phyloP scores from a whole-genome alignment of 2,329 filamentous ascomycete species.

The Verticillium longisporum region DNA sequence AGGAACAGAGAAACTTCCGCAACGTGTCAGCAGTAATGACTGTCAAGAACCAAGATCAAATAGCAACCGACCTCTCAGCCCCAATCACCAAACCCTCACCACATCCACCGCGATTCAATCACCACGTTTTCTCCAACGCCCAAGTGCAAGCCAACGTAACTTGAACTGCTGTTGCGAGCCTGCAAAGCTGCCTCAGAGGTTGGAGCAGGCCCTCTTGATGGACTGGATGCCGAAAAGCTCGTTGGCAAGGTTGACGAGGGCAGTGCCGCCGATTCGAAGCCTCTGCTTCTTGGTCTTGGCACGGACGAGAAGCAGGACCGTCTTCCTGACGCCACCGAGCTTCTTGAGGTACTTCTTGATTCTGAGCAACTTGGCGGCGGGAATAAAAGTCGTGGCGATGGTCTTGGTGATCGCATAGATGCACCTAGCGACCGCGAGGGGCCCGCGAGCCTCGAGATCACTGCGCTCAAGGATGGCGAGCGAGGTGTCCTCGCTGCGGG shows the following conservation, averaged over 20 bases:
- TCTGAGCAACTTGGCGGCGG: constrained; percentile 15
- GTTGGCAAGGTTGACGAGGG: constrained; percentile 10
- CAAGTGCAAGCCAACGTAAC: neutral
- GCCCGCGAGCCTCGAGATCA: constrained; percentile 2
- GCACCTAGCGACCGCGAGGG: constrained; percentile 16
- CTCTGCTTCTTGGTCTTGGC: constrained; percentile 13
- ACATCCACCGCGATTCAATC: neutral
- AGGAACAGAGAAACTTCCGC: too few relatives aligned
- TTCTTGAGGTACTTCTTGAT: constrained; percentile 19
- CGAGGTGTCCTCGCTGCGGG: neutral
- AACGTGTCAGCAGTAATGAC: too few relatives aligned
- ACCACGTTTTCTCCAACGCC: neutral
- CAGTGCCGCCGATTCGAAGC: constrained; percentile 15
- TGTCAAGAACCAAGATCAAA: too few relatives aligned
- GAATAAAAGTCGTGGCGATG: constrained; percentile 14
- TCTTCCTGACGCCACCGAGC: constrained; percentile 15
- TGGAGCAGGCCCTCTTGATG: constrained; percentile 14
- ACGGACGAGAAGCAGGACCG: constrained; percentile 15
- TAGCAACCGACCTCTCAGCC: too few relatives aligned
- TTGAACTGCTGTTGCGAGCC: too few relatives aligned
- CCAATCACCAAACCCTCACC: too few relatives aligned
- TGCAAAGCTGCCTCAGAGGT: neutral
- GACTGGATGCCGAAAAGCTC: constrained; percentile 14
- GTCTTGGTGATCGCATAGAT: constrained; percentile 13
- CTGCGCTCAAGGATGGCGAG: constrained; percentile 1